Evolutionary conservation across 345 rosid species (phyloP), one percentile per base, ranked within the genome.

Genomic region (Arabidopsis arenosa): DNA sequence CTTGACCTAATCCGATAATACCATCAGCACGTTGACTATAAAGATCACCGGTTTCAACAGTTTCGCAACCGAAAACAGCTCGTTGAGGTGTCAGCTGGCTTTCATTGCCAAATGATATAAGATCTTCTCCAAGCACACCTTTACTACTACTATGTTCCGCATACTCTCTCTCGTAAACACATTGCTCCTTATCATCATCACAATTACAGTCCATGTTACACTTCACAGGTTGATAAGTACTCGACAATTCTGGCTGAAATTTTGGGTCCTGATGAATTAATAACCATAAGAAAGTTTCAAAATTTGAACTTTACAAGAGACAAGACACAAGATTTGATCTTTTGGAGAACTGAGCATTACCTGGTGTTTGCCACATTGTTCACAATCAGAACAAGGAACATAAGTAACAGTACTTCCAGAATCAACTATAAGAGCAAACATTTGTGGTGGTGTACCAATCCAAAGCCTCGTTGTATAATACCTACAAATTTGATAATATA

Each of bases 391-490:
- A 75, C 97, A 94, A 18, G 98, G 97, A 11, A 94, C 97, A 18
- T 90, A 94, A 12, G 98, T 94, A 30, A 92, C 96, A 43, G 93
- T 90, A 62, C 97, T 94, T 7, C 98, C 97, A 0, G 96, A 88
- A 81, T 94, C 97, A 1, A 90, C 97, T 44, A 94, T 92, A 9
- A 94, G 87, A 15, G 96, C 89, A 72, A 94, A 94, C 79, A 48
- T 85, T 85, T 94, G 98, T 3, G 98, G 96, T 2, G 97, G 98
- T 39, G 96, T 90, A 61, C 98, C 98, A 83, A 94, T 94, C 95
- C 87, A 94, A 9, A 94, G 84, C 77, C 96, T 75, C 48, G 97
- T 89, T 4, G 99, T 89, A 23, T 95, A 95, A 76, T 94, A 94
- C 73, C 97, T 92, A 57, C 11, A 26, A 61, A 8, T 9, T 32